Base-by-base conservation (phyloP, 1,284 basidiomycete species). In the Leccinum subfulvum region DNA sequence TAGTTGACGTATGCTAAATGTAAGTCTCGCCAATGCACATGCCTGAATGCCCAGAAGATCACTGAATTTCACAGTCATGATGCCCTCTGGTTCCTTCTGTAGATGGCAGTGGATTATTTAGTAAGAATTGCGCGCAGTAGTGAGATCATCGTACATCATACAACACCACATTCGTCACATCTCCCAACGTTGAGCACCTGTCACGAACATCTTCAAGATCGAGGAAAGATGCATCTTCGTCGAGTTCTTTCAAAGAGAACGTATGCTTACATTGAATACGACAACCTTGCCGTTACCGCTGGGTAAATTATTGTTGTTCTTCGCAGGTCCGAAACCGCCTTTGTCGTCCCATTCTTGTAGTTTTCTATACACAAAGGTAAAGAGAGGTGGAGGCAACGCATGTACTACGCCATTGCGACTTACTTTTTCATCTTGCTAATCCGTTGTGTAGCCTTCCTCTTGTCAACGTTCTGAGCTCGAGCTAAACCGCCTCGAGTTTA, bases 21-120 rank as follows among this genome's bases (percentile, higher is more conserved):
- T 30, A 30, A 9, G 30, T 10, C 30, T 30, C 30, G 30, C 30
- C 30, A 30, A 30, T 30, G 30, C 30, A 30, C 30, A 30, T 30
- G 30, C 30, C 30, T 30, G 30, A 30, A 30, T 30, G 33, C 33
- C 35, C 3, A 94, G 71, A 4, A 90, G 83, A 66, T 97, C 94
- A 63, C 89, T 88, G 80, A 98, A 99, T 69, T 97, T 97, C 66
- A 99, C 89, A 0, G 95, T 97, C 85, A 99, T 98, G 61, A 99
- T 80, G 2, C 97, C 97, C 47, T 98, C 95, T 23, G 88, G 81
- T 75, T 99, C 97, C 79, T 90, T 86, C 95, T 98, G 77, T 14
- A 52, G 37, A 30, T 8, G 16, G 26, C 59, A 67, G 53, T 23
- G 23, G 14, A 23, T 55, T 60, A n/a, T 54, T 58, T 21, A 61